Conservation (phyloP, 2,329 filamentous ascomycete species). For the Nigrograna mackinnonii region DNA sequence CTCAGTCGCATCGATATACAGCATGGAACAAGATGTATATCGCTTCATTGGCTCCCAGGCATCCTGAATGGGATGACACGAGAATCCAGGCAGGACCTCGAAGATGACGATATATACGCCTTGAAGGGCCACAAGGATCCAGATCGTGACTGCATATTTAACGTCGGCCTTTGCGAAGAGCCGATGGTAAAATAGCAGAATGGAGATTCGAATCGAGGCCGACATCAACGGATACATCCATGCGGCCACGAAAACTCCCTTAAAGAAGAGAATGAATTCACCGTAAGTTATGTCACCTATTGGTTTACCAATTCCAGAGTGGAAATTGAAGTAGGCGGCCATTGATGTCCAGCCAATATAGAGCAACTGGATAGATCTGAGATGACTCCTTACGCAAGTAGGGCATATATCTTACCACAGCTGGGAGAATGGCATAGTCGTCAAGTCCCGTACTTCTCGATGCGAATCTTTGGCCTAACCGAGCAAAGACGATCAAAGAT, state of each 20-base stretch:
- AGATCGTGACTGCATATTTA: slow-evolving; percentile 4
- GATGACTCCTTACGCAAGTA: neutral
- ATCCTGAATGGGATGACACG: slow-evolving; percentile 18
- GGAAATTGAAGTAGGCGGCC: slow-evolving; percentile 8
- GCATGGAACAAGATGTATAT: slow-evolving; percentile 11
- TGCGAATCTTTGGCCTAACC: neutral
- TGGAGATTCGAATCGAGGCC: slow-evolving; percentile 18
- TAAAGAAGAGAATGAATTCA: slow-evolving; percentile 23
- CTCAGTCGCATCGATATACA: slow-evolving; percentile 17
- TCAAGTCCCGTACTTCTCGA: neutral
- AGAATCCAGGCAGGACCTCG: slow-evolving; percentile 21
- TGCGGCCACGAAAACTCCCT: slow-evolving; percentile 12
- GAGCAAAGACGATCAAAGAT: neutral
- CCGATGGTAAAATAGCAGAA: slow-evolving; percentile 24
- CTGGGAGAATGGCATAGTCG: neutral
- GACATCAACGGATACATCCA: slow-evolving; percentile 27
- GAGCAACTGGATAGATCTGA: neutral
- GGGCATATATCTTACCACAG: neutral
- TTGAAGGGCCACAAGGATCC: slow-evolving; percentile 15
- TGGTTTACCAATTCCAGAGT: slow-evolving; percentile 25
- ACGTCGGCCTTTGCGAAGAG: slow-evolving; percentile 17
- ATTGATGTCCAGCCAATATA: neutral
- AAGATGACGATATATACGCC: slow-evolving; percentile 21
- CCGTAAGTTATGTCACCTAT: slow-evolving; percentile 23
- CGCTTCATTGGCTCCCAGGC: slow-evolving; percentile 19